Percentiles rank a stretch among this genome's conserved stretches.
phyloP scores from a whole-genome alignment of 2,329 filamentous ascomycete genomes.

The Clonostachys rhizophaga region DNA sequence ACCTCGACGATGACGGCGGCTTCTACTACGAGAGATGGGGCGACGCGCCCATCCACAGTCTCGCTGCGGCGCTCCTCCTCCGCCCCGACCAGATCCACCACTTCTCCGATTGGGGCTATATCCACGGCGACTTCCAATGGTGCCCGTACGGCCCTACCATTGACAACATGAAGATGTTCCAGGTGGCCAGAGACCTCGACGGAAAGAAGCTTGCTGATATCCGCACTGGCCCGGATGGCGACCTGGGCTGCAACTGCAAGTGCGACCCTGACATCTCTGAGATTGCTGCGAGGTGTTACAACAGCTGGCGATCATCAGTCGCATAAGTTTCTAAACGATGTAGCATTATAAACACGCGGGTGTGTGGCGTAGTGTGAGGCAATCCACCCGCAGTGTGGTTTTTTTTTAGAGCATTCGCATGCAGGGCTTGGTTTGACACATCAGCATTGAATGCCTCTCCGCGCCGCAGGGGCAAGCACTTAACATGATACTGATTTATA shows the following conservation, averaged over 20 bases:
- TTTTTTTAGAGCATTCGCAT: too few species aligned
- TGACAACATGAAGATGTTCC: slow-evolving; percentile 1
- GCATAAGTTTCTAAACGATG: too few species aligned
- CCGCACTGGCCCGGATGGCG: not conserved
- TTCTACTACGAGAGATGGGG: slow-evolving; percentile 41
- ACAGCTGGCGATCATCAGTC: not conserved
- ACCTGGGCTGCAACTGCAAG: slow-evolving; percentile 7
- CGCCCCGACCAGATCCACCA: slow-evolving; percentile 32
- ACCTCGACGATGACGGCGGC: slow-evolving; percentile 31
- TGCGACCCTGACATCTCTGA: slow-evolving; percentile 2
- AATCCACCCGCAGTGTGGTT: too few species aligned
- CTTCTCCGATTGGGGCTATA: slow-evolving; percentile 37
- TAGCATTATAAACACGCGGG: too few species aligned
- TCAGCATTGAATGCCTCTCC: too few species aligned
- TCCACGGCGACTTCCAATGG: slow-evolving; percentile 24
- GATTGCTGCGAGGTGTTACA: slow-evolving; percentile 3
- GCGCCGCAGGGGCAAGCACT: too few species aligned
- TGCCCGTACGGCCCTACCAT: slow-evolving; percentile 12
- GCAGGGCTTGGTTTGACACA: too few species aligned
- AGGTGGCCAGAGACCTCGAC: slow-evolving; percentile 1
- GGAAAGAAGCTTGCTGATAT: not conserved
- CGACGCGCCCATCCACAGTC: slow-evolving; percentile 36
- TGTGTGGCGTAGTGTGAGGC: too few species aligned
- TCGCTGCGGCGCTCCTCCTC: slow-evolving; percentile 34
- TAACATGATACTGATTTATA: too few species aligned